Evolutionary conservation across 73 alveolate species (phyloP).

Genomic region (Symbiodinium natans): DNA sequence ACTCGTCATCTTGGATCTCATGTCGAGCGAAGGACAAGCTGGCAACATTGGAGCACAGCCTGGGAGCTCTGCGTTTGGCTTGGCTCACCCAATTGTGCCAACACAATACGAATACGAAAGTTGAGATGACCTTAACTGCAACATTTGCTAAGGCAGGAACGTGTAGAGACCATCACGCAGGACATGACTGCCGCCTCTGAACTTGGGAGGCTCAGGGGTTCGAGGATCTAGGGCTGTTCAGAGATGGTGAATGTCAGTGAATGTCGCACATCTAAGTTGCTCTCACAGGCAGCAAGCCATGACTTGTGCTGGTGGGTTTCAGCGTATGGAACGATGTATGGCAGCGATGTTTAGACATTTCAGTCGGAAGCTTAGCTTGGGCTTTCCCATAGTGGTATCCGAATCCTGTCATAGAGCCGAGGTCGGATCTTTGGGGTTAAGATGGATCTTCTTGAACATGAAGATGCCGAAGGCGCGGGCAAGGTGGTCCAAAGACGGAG

Average conservation of each 20-base stretch:
- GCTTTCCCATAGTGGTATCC: neutral
- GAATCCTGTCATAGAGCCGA: neutral
- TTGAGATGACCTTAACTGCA: neutral
- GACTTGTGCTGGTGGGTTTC: slow-evolving; percentile 55
- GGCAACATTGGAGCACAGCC: slow-evolving; percentile 22
- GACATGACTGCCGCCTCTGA: slow-evolving; percentile 29
- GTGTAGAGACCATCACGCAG: slow-evolving; percentile 4
- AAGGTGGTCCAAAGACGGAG: neutral
- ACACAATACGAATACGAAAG: neutral
- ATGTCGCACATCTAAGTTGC: neutral
- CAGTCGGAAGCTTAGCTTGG: neutral
- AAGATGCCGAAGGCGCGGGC: neutral
- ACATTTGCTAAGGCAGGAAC: slow-evolving; percentile 34
- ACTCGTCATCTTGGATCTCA: neutral
- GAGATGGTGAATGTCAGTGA: neutral
- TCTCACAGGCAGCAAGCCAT: slow-evolving; percentile 77
- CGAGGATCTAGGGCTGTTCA: too few relatives aligned
- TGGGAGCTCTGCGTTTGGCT: slow-evolving; percentile 5
- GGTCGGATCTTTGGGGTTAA: slow-evolving; percentile 69
- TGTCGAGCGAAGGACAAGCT: slow-evolving; percentile 42
- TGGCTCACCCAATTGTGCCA: neutral
- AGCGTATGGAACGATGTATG: slow-evolving; percentile 58
- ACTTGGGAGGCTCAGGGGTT: slow-evolving; percentile 16
- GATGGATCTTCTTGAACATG: neutral
- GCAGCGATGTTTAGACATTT: slow-evolving; percentile 39